phyloP scores from a whole-genome alignment of 768 basidiomycete genomes.

The Harrya chromipes region DNA sequence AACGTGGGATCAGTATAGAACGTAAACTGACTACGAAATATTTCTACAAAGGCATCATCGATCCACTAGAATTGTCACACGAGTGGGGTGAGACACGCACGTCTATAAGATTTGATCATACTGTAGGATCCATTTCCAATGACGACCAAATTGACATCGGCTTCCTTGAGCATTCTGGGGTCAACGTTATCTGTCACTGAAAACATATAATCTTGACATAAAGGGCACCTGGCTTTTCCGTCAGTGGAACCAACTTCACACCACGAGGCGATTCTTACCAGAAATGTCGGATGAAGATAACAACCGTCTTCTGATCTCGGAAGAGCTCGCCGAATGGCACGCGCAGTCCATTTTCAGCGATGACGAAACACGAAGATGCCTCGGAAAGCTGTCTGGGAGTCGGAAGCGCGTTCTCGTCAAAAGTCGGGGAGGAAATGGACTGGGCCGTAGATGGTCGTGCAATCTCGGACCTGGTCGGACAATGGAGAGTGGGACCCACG shows the following conservation, averaged over 20 bases:
- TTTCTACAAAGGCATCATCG: slow-evolving; percentile 38
- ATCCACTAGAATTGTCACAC: background rate
- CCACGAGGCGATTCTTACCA: slow-evolving; percentile 41
- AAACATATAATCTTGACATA: slow-evolving; percentile 86
- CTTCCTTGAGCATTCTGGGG: slow-evolving; percentile 43
- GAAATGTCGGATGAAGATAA: slow-evolving; percentile 87
- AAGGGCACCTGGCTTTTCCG: slow-evolving; percentile 54
- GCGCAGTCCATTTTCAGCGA: slow-evolving; percentile 63
- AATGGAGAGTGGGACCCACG: background rate
- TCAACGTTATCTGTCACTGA: slow-evolving; percentile 53
- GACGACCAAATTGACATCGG: slow-evolving; percentile 61
- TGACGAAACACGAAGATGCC: slow-evolving; percentile 61
- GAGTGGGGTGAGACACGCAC: slow-evolving; percentile 34
- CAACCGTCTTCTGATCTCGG: slow-evolving; percentile 54
- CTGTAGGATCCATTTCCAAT: slow-evolving; percentile 76
- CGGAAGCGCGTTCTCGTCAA: slow-evolving; percentile 50
- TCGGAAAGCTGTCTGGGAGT: slow-evolving; percentile 52
- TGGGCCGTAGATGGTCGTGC: slow-evolving; percentile 18
- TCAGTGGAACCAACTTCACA: slow-evolving; percentile 4
- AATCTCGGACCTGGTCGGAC: slow-evolving; percentile 4
- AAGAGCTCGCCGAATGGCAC: slow-evolving; percentile 71
- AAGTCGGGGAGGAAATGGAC: slow-evolving; percentile 13
- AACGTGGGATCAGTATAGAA: slow-evolving; percentile 80
- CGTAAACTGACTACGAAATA: slow-evolving; percentile 67
- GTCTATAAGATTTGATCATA: slow-evolving; percentile 73